Evolutionary conservation across 106 monocot species (phyloP), one percentile per base, ranked within the genome.

Genomic region (Ottelia alismoides): DNA sequence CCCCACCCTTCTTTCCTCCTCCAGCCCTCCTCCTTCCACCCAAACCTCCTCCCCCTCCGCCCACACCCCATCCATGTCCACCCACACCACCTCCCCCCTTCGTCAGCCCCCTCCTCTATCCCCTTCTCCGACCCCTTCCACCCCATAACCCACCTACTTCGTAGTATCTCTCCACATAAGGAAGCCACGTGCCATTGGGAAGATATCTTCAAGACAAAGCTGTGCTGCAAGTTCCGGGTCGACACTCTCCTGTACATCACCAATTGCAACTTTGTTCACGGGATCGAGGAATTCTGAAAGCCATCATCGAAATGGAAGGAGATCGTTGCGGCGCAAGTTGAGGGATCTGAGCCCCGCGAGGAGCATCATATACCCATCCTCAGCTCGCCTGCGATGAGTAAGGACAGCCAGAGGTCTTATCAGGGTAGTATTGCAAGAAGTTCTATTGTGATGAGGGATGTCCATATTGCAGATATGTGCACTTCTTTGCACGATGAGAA

Each of bases 141-240:
- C n/a, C n/a, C n/a, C n/a, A n/a, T n/a, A n/a, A n/a, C n/a, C n/a
- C n/a, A n/a, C n/a, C n/a, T n/a, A n/a, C n/a, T n/a, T n/a, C n/a
- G n/a, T n/a, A n/a, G n/a, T n/a, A n/a, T n/a, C n/a, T n/a, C n/a
- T n/a, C n/a, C n/a, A n/a, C n/a, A n/a, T n/a, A n/a, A 68, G 68
- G 60, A 78, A 73, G 32, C 77, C 94, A 4, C 79, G 73, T 16
- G 81, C 81, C 25, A 74, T 84, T 5, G 94, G 94, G 19, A 84
- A 79, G 57, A 96, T 96, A 85, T 89, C 77, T 96, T 96, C 65
- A 96, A 96, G 66, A 96, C 96, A 3, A 96, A 89, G 68, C 76
- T 96, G n/a, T 96, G 96, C 76, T 89, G 88, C 63, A 96, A 88
- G 47, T 96, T 96, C 32, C 67, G 84, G 0, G 71, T 81, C 5